These are phyloP conservation scores for Neolecta irregularis DNA, from an alignment of 1,139 yeast species.

Conservation along the genomic window DNA sequence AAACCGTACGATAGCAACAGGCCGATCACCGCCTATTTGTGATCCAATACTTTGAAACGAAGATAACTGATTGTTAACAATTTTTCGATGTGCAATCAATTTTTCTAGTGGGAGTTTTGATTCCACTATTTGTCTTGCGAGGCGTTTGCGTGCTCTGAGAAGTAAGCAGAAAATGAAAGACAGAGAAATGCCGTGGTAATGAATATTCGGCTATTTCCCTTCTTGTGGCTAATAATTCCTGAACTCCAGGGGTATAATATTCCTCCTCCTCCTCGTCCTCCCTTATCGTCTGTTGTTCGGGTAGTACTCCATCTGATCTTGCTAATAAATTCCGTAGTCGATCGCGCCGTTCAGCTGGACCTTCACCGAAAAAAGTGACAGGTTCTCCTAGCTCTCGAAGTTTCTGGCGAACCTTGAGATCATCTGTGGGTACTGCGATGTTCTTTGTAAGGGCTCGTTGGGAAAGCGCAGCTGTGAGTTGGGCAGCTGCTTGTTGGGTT, in stretches of 20 bases:
- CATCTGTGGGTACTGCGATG: constrained; percentile 42
- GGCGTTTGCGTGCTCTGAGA: constrained; percentile 3
- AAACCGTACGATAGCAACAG: constrained; percentile 45
- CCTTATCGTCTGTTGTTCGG: constrained; percentile 21
- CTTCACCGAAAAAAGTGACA: constrained; percentile 45
- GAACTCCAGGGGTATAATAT: constrained; percentile 67
- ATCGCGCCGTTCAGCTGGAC: constrained; percentile 42
- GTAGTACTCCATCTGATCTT: constrained; percentile 16
- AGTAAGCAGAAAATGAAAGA: background rate
- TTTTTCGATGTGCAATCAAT: constrained; percentile 34
- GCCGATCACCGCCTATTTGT: constrained; percentile 52
- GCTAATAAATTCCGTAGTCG: constrained; percentile 35
- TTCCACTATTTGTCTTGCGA: constrained; percentile 5
- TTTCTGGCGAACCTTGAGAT: constrained; percentile 38
- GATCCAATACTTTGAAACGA: constrained; percentile 44
- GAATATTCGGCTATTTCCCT: constrained; percentile 38
- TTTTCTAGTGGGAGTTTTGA: constrained; percentile 13
- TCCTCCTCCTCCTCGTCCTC: constrained; percentile 43
- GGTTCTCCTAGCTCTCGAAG: constrained; percentile 45
- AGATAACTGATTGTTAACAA: constrained; percentile 27
- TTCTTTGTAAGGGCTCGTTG: background rate
- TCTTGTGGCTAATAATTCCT: constrained; percentile 42
- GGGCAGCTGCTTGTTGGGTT: too few relatives aligned
- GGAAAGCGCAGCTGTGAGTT: constrained; percentile 1
- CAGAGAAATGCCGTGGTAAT: constrained; percentile 20